These are phyloP conservation scores for Leishmania martiniquensis DNA, from an alignment of 208 protist genomes.

Conservation along the genomic window DNA sequence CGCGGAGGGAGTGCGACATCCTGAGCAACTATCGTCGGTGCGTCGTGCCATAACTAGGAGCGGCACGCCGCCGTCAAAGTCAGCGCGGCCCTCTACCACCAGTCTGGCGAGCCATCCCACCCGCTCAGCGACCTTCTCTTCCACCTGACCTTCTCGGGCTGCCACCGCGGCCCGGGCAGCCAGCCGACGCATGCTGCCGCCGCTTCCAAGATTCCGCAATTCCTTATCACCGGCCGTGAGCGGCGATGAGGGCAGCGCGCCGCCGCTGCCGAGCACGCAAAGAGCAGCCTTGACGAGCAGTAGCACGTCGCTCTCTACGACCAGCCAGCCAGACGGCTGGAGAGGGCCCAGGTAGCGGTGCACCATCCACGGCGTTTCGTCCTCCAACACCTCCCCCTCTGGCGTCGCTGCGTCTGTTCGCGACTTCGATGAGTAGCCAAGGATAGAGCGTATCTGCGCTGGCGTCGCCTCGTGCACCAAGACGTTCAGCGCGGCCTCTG, in stretches of 20 bases:
- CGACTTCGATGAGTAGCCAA: neutral
- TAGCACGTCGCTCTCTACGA: conserved; percentile 18
- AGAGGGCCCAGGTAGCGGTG: conserved; percentile 14
- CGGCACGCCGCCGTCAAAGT: neutral
- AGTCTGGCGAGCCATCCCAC: conserved; percentile 23
- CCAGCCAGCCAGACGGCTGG: conserved; percentile 13
- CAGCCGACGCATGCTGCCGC: conserved; percentile 17
- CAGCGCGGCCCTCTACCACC: conserved; percentile 23
- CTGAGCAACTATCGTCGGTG: neutral
- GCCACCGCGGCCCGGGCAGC: conserved; percentile 24
- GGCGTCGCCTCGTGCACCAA: conserved; percentile 16
- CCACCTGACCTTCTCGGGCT: conserved; percentile 26
- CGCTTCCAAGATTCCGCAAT: neutral
- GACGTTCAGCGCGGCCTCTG: conserved; percentile 20
- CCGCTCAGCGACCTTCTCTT: conserved; percentile 12
- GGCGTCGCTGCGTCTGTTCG: neutral
- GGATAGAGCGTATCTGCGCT: conserved; percentile 17
- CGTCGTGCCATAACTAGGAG: conserved; percentile 2
- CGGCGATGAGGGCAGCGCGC: no score
- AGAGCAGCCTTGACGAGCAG: conserved; percentile 31
- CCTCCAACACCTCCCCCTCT: neutral
- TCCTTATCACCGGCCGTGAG: neutral
- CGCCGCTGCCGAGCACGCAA: conserved; percentile 8
- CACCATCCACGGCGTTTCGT: neutral
- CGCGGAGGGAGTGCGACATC: neutral